Evolutionary conservation across 331 rosid genomes (phyloP).

Genomic region (Stylosanthes scabra): DNA sequence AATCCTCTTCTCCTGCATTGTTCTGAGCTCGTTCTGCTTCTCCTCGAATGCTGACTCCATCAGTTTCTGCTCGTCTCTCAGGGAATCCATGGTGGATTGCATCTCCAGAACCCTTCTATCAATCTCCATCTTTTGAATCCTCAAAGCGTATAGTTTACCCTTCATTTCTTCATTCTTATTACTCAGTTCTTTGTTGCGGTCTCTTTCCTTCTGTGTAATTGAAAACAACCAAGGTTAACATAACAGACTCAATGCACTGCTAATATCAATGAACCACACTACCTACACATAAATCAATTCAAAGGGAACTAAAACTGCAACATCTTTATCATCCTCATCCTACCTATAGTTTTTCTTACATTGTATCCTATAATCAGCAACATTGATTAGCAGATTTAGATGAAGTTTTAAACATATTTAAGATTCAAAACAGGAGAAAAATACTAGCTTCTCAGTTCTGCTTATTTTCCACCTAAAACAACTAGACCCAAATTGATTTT

Average conservation of each 20-base stretch:
- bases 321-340: constrained; percentile 12
- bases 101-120: constrained; percentile 62
- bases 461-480: no score
- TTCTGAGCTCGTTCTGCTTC: constrained; percentile 68
- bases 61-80: constrained; percentile 73
- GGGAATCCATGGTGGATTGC: constrained; percentile 72
- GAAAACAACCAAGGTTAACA: constrained; percentile 18
- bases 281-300: constrained; percentile 10
- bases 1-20: constrained; percentile 40
- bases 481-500: no score
- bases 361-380: background rate
- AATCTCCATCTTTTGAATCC: constrained; percentile 76
- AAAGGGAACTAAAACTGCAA: constrained; percentile 13
- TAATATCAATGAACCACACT: constrained; percentile 15
- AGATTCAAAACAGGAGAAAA: no score
- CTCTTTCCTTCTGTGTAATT: constrained; percentile 64
- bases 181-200: constrained; percentile 56
- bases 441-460: no score
- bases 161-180: constrained; percentile 75
- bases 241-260: background rate
- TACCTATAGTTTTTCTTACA: background rate
- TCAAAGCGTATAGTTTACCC: constrained; percentile 52
- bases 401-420: no score
- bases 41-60: constrained; percentile 67
- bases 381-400: background rate